A percentile compares a stretch with the other conserved stretches of the same genome.
Conservation (phyloP, 2,329 filamentous ascomycete genomes). For the Penicillium psychrosexuale region DNA sequence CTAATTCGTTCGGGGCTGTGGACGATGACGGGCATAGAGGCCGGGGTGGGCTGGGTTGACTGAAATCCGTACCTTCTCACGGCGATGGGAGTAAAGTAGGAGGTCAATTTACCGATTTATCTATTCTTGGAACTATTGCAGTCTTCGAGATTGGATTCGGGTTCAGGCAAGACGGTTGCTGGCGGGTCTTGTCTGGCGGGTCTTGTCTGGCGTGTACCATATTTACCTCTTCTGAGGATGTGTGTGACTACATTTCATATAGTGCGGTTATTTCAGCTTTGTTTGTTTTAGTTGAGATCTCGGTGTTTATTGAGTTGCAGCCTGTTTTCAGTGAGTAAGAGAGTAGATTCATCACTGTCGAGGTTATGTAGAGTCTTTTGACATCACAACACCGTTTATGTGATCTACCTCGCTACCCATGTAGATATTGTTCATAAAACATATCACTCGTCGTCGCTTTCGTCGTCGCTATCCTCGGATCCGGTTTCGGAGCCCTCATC, state of each 20-base stretch:
- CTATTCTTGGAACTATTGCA: not conserved
- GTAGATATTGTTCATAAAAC: constrained; percentile 10
- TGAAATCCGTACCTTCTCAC: not conserved
- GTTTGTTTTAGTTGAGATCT: not conserved
- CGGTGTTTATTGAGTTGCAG: not conserved
- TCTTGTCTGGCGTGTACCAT: constrained; percentile 23
- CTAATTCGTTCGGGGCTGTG: not conserved
- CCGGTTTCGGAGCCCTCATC: constrained; percentile 43
- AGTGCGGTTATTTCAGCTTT: constrained; percentile 8
- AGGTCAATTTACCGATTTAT: not conserved
- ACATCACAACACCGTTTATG: constrained; percentile 5
- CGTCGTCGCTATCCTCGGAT: constrained; percentile 47
- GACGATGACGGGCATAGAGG: not conserved
- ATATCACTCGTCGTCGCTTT: constrained; percentile 40
- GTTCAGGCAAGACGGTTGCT: constrained; percentile 5
- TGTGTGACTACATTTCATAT: constrained; percentile 16
- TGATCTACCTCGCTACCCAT: constrained; percentile 12
- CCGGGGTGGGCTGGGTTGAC: not conserved
- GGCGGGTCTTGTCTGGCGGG: constrained; percentile 13
- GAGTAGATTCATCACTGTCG: constrained; percentile 4
- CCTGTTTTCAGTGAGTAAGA: not conserved
- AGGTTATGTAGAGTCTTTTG: constrained; percentile 1
- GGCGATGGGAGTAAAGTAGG: not conserved
- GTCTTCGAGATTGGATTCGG: not conserved
- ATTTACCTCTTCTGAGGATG: constrained; percentile 14